phyloP scores from a whole-genome alignment of 345 rosid genomes.

The Litchi chinensis region DNA sequence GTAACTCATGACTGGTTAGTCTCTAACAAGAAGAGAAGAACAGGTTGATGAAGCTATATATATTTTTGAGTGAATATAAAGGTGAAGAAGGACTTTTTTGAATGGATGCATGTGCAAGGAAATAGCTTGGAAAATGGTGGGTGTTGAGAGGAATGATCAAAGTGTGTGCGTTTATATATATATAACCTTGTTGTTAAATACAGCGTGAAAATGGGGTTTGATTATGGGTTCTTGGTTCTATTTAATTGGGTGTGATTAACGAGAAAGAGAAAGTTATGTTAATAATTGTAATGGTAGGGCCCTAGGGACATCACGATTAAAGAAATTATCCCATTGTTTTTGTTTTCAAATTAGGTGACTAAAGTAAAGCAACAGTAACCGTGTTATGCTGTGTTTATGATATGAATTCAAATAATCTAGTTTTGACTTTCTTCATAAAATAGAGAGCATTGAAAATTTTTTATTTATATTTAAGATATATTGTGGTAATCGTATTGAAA shows the following conservation, averaged over 20 bases:
- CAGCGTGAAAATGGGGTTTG: background rate
- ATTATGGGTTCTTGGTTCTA: background rate
- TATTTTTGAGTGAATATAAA: background rate
- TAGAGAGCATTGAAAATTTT: too few species aligned
- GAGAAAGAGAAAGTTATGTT: background rate
- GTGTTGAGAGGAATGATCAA: background rate
- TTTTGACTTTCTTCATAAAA: too few species aligned
- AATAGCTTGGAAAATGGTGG: conserved; percentile 22
- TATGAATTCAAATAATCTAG: too few species aligned
- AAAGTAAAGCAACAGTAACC: too few species aligned
- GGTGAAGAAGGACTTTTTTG: conserved; percentile 23
- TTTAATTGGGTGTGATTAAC: background rate
- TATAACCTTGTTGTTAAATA: background rate
- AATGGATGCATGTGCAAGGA: conserved; percentile 4
- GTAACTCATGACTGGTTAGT: background rate
- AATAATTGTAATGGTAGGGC: conserved; percentile 20
- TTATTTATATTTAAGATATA: too few species aligned
- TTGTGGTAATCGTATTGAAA: too few species aligned
- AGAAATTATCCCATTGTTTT: background rate
- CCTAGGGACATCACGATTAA: background rate
- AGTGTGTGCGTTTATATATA: too few species aligned
- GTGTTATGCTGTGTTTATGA: too few species aligned
- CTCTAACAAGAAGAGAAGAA: background rate
- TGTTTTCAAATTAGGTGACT: conserved; percentile 6
- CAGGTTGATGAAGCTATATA: background rate